Evolutionary conservation across 495 filamentous ascomycete species (phyloP), one percentile per base, ranked within the genome.

Genomic region (Chlorociboria aeruginascens): DNA sequence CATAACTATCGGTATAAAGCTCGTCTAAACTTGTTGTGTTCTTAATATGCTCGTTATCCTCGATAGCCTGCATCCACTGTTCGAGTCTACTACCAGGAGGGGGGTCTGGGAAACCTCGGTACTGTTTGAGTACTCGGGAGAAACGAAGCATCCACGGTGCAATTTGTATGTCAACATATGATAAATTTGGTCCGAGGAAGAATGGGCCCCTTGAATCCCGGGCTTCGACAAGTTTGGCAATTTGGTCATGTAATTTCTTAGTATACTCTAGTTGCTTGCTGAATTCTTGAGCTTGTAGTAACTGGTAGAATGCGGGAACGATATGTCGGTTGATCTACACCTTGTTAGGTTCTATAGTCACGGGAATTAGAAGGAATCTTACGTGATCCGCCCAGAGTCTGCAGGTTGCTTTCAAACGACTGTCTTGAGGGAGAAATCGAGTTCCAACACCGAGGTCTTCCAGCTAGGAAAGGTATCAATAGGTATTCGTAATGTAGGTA

Each of bases 381-480:
- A 89, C 84, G 69, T 90, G 89, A 62, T 95, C 87, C 39, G 78
- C 70, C 90, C 89, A 95, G 3, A 95, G 62, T 40, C 90, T 79
- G 54, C 81, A 88, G 47, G 84, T 78, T 8, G 90, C 90, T 50
- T 82, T 76, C 37, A 78, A 58, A 6, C 87, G 68, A 51, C 86
- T 71, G 11, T 61, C 70, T 8, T 73, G 67, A 3, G 83, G 86
- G 37, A 90, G 72, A 28, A 95, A 65, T 16, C 79, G 61, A 3
- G 69, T 61, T 0, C 78, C 78, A 16, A 67, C 59, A 46, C 75
- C 69, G 39, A 89, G 66, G 50, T 97, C 89, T 60, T 95, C 90
- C 35, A 95, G 71, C 78, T 89, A 60, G 45, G 14, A 45, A 32
- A 25, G 36, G 9, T 17, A 32, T 50, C 31, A 46, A 33, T 43